These are phyloP conservation scores for Cercophora samala DNA, from an alignment of 495 filamentous ascomycete genomes.

Conservation along the genomic window DNA sequence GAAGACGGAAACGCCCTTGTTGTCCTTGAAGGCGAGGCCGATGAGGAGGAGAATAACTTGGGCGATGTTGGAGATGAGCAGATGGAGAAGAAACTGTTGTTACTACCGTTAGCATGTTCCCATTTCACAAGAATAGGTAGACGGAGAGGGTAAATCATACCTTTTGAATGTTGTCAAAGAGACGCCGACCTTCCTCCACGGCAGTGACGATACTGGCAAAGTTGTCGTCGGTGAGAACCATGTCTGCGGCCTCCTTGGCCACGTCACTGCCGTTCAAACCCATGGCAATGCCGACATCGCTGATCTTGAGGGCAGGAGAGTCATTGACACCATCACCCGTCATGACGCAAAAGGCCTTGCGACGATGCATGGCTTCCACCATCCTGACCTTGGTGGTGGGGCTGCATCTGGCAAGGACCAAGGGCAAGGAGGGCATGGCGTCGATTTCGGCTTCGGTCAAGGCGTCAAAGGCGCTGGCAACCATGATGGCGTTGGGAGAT, in stretches of 20 bases:
- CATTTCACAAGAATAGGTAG: constrained; percentile 85
- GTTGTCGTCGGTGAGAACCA: constrained; percentile 85
- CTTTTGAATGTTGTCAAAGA: constrained; percentile 81
- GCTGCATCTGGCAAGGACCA: constrained; percentile 62
- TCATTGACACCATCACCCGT: constrained; percentile 85
- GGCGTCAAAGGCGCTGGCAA: constrained; percentile 59
- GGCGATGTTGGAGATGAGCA: constrained; percentile 70
- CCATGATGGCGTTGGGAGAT: constrained; percentile 53
- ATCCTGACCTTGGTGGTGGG: constrained; percentile 65
- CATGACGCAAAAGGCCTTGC: constrained; percentile 60
- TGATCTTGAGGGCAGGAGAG: constrained; percentile 70
- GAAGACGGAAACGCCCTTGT: constrained; percentile 63
- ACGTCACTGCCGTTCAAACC: constrained; percentile 81
- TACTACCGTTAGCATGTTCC: constrained; percentile 37
- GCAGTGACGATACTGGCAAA: constrained; percentile 75
- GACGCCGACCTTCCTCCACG: constrained; percentile 65
- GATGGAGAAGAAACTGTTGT: constrained; percentile 66
- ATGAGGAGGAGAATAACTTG: constrained; percentile 69
- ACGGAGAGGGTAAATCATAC: constrained; percentile 55
- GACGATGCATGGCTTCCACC: constrained; percentile 64
- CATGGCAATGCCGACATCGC: constrained; percentile 85
- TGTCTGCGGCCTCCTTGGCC: constrained; percentile 81
- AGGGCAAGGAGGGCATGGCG: constrained; percentile 52
- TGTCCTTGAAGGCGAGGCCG: constrained; percentile 69
- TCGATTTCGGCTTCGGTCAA: constrained; percentile 59